Percentiles rank a stretch among this genome's conserved stretches.
Evolutionary conservation across 1,284 basidiomycete genomes (phyloP).

Genomic region (Boletus subluridellus): DNA sequence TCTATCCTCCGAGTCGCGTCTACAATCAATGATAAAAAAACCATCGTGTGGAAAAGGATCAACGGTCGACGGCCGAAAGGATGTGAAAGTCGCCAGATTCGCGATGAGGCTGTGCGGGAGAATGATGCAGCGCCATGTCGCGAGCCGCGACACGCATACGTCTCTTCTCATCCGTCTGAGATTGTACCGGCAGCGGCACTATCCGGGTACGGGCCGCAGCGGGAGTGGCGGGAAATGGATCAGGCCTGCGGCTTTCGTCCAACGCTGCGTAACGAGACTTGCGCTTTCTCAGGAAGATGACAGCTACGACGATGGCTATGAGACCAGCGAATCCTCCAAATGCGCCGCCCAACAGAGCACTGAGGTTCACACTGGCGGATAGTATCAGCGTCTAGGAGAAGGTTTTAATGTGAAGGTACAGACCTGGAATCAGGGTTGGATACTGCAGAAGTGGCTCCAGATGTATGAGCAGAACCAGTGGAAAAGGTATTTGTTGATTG

Average conservation of each 20-base stretch:
- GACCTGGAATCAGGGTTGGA: too few relatives aligned
- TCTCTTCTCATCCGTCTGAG: slow-evolving; percentile 1
- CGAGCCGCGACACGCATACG: neutral
- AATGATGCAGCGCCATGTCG: neutral
- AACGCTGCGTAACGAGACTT: neutral
- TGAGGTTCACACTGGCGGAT: slow-evolving; percentile 1
- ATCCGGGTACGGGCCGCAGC: neutral
- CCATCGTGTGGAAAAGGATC: neutral
- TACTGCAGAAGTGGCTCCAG: too few relatives aligned
- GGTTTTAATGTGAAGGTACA: too few relatives aligned
- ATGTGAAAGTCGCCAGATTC: neutral
- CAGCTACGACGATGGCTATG: neutral
- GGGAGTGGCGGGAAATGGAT: neutral
- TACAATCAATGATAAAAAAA: neutral
- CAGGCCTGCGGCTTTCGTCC: neutral
- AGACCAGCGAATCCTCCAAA: slow-evolving; percentile 7
- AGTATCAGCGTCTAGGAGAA: too few relatives aligned
- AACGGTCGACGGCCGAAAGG: neutral
- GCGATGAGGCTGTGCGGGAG: neutral
- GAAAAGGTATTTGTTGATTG: too few relatives aligned
- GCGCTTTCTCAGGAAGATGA: slow-evolving; percentile 8
- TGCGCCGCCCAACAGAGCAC: slow-evolving; percentile 1
- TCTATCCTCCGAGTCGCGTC: neutral
- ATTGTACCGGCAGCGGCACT: neutral
- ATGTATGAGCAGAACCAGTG: too few relatives aligned